Percentiles rank a stretch among this genome's conserved stretches.
These are phyloP conservation scores for Solanum rostratum DNA, from an alignment of 257 asterid genomes.

Conservation along the genomic window DNA sequence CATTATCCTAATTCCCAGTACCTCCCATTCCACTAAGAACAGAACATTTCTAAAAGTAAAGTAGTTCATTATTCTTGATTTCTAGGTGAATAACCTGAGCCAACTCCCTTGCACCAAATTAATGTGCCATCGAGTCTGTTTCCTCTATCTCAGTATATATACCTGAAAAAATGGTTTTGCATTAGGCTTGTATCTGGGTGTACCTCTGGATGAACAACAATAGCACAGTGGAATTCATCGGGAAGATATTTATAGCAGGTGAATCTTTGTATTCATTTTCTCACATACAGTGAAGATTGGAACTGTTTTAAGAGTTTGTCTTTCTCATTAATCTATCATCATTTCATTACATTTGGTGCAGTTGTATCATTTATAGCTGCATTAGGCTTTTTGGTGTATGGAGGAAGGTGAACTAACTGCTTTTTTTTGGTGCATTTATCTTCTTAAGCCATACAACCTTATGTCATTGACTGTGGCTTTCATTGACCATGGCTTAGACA, in stretches of 20 bases:
- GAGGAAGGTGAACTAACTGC: constrained; percentile 57
- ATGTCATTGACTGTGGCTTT: neutral
- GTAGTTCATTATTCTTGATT: neutral
- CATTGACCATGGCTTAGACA: neutral
- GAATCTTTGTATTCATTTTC: constrained; percentile 2
- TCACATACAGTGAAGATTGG: neutral
- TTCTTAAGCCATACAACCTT: neutral
- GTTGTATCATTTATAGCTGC: constrained; percentile 86
- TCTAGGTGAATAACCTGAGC: neutral
- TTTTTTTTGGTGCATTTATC: neutral
- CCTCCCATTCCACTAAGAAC: neutral
- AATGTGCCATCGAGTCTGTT: neutral
- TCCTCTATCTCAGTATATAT: neutral
- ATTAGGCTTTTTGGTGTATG: constrained; percentile 77
- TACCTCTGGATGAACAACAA: constrained; percentile 74
- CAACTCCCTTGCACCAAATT: neutral
- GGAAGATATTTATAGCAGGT: constrained; percentile 90
- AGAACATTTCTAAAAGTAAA: neutral
- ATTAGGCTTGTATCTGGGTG: constrained; percentile 56
- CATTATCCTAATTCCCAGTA: neutral
- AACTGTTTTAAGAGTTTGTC: neutral
- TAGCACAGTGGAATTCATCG: constrained; percentile 44
- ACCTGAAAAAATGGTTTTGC: neutral
- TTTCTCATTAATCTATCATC: neutral
- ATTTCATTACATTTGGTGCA: constrained; percentile 26